Percentiles rank a stretch among this genome's conserved stretches.
Evolutionary conservation across 1,284 basidiomycete species (phyloP).

Genomic region (Porodaedalea pini): DNA sequence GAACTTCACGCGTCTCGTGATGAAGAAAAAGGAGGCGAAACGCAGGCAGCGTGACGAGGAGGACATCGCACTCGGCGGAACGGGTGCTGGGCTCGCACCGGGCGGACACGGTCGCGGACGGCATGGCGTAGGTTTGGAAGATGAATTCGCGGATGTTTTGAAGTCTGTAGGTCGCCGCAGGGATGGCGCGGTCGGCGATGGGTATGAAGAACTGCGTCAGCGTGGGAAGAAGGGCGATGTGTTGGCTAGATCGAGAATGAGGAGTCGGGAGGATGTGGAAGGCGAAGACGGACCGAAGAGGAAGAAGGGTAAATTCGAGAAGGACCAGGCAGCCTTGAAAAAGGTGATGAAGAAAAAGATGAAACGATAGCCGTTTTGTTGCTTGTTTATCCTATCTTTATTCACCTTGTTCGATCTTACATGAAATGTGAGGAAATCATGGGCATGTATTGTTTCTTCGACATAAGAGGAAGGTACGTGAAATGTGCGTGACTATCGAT

Average conservation of each 20-base stretch:
- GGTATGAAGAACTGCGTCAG: slow-evolving; percentile 72
- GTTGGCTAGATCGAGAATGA: slow-evolving; percentile 45
- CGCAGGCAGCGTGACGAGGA: slow-evolving; percentile 84
- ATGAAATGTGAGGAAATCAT: background rate
- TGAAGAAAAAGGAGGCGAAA: slow-evolving; percentile 86
- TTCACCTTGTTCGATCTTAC: background rate
- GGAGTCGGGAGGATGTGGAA: slow-evolving; percentile 40
- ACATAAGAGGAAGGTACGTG: background rate
- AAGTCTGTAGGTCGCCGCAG: slow-evolving; percentile 48
- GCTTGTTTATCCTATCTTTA: background rate
- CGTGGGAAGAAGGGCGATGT: slow-evolving; percentile 63
- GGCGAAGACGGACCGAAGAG: slow-evolving; percentile 41
- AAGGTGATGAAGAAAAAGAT: slow-evolving; percentile 33
- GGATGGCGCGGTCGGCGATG: slow-evolving; percentile 50
- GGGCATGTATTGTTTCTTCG: background rate
- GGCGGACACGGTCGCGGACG: slow-evolving; percentile 49
- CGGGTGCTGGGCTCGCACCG: slow-evolving; percentile 36
- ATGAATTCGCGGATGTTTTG: slow-evolving; percentile 82
- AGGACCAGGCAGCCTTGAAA: slow-evolving; percentile 58
- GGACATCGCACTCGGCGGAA: slow-evolving; percentile 84
- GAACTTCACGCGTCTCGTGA: slow-evolving; percentile 89
- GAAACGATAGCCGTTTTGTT: slow-evolving; percentile 15
- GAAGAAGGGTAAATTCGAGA: slow-evolving; percentile 77
- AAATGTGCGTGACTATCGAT: slow-evolving; percentile 10
- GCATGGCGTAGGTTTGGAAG: slow-evolving; percentile 73